Evolutionary conservation across 179 eudicot species (phyloP).

Genomic region (Carnegiea gigantea): DNA sequence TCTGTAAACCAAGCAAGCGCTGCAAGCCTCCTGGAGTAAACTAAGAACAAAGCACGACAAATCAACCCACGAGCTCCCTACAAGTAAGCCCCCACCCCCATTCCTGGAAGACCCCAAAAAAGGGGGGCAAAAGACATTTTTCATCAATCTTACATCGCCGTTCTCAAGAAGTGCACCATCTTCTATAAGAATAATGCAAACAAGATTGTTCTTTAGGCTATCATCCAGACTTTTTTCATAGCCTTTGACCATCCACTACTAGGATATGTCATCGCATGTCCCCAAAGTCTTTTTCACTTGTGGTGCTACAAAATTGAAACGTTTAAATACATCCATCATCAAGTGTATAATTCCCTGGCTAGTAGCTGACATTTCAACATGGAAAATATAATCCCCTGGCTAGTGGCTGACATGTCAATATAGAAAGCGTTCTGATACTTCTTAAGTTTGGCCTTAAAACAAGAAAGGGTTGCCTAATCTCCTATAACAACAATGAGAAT

Average conservation of each 20-base stretch:
- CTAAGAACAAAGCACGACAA: too few relatives aligned
- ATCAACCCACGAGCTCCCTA: too few relatives aligned
- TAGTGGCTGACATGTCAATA: neutral
- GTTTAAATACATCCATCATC: neutral
- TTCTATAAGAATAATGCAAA: neutral
- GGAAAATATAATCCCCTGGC: neutral
- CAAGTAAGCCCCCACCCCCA: too few relatives aligned
- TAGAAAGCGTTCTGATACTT: neutral
- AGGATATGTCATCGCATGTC: neutral
- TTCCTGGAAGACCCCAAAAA: too few relatives aligned
- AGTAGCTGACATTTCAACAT: neutral
- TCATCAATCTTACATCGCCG: too few relatives aligned
- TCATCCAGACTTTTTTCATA: neutral
- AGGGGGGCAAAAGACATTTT: too few relatives aligned
- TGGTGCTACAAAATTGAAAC: too few relatives aligned
- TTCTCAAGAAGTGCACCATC: neutral
- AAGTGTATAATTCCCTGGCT: neutral
- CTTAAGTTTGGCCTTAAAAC: neutral
- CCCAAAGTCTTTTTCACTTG: neutral
- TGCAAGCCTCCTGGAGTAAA: too few relatives aligned
- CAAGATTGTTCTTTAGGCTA: neutral
- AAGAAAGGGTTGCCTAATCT: neutral
- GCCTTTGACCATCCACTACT: neutral
- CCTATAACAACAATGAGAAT: neutral
- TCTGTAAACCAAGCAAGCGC: too few relatives aligned